A percentile compares a stretch with the other conserved stretches of the same genome.
These are phyloP conservation scores for Fusarium veterinarium DNA, from an alignment of 2,329 filamentous ascomycete species.

Conservation along the genomic window DNA sequence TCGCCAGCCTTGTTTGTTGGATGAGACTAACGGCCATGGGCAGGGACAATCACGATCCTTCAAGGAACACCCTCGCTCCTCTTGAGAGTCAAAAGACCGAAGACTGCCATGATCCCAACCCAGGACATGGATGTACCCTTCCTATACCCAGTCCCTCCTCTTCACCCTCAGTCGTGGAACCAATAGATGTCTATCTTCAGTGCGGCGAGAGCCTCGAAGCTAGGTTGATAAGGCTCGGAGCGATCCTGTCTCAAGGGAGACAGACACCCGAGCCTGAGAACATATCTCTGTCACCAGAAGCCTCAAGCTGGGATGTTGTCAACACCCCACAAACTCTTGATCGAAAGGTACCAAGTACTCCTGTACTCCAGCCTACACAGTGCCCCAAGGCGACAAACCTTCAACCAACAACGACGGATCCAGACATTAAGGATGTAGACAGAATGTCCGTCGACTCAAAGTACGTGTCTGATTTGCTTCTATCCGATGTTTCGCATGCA, in stretches of 20 bases:
- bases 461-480: conserved; percentile 13
- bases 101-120: not conserved
- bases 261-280: not conserved
- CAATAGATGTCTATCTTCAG: conserved; percentile 33
- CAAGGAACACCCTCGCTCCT: not conserved
- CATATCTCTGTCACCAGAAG: not conserved
- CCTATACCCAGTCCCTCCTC: conserved; percentile 15
- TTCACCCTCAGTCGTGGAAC: not conserved
- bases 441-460: not conserved
- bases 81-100: not conserved
- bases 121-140: conserved; percentile 10
- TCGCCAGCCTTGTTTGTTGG: not conserved
- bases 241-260: not conserved
- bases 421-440: not conserved
- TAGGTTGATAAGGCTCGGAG: conserved; percentile 9
- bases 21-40: not conserved
- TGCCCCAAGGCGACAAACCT: not conserved
- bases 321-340: not conserved
- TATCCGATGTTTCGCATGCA: not conserved
- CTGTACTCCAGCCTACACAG: not conserved
- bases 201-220: conserved; percentile 25
- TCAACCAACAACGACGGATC: not conserved
- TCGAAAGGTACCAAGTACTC: not conserved
- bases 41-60: conserved; percentile 4
- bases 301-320: conserved; percentile 18